These are phyloP conservation scores for Microsporum audouinii DNA, from an alignment of 2,329 filamentous ascomycete genomes.

Conservation along the genomic window DNA sequence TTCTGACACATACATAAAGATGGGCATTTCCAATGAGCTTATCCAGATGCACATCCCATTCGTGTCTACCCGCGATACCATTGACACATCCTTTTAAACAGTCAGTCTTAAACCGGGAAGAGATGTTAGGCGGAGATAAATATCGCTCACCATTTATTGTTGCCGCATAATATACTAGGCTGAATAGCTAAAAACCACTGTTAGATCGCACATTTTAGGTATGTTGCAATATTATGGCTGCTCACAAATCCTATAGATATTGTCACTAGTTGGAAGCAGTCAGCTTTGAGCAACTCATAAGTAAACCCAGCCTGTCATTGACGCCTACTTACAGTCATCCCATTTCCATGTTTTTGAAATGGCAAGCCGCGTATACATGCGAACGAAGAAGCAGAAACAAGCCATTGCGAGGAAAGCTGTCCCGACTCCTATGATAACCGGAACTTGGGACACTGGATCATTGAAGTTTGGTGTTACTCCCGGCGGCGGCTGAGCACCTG, in stretches of 20 bases:
- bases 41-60: background rate
- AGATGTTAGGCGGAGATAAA: background rate
- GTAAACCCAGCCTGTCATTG: background rate
- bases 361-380: background rate
- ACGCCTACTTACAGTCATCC: background rate
- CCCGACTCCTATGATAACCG: background rate
- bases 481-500: background rate
- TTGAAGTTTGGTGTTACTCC: background rate
- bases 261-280: background rate
- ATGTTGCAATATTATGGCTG: background rate
- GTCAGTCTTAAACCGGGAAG: background rate
- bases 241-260: conserved; percentile 1
- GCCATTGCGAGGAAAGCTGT: background rate
- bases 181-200: conserved; percentile 1
- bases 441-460: background rate
- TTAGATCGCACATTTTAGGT: background rate
- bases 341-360: conserved; percentile 2
- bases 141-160: background rate
- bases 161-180: background rate
- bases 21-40: background rate
- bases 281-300: background rate
- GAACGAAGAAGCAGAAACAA: background rate
- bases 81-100: background rate
- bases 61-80: background rate
- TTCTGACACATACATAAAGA: background rate